Conservation (phyloP, 2,329 filamentous ascomycete species). For the Escovopsis sp. region DNA sequence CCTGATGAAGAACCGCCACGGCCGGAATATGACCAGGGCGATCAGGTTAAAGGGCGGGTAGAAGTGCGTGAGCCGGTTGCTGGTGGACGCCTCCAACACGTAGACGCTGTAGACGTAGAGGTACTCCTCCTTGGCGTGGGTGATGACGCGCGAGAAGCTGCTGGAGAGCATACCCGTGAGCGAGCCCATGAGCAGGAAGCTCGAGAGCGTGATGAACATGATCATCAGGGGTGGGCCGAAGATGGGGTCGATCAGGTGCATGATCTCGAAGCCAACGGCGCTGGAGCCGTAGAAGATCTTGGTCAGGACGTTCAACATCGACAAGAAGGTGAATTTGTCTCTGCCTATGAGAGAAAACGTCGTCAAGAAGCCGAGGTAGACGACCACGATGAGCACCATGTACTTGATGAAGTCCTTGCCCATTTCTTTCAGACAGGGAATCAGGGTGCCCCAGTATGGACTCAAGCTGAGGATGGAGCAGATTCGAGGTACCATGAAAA, state of each 20-base stretch:
- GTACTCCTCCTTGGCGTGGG: constrained; percentile 57
- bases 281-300: constrained; percentile 71
- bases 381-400: constrained; percentile 59
- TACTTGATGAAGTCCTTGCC: constrained; percentile 85
- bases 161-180: constrained; percentile 67
- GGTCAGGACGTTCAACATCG: constrained; percentile 63
- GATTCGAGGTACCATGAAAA: constrained; percentile 80
- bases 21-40: constrained; percentile 55
- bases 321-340: constrained; percentile 44
- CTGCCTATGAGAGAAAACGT: constrained; percentile 70
- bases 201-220: constrained; percentile 62
- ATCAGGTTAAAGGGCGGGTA: constrained; percentile 62
- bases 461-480: constrained; percentile 77
- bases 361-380: constrained; percentile 80
- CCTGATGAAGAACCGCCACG: constrained; percentile 52
- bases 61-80: constrained; percentile 53
- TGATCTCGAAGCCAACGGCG: constrained; percentile 57
- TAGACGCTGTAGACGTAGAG: constrained; percentile 59
- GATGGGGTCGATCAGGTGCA: constrained; percentile 42
- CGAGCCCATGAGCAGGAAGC: constrained; percentile 64
- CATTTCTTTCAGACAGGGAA: constrained; percentile 89
- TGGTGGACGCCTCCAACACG: constrained; percentile 51
- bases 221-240: constrained; percentile 49
- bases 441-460: constrained; percentile 78
- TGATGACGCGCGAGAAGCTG: constrained; percentile 51